A percentile compares a stretch with the other conserved stretches of the same genome.
phyloP scores from a whole-genome alignment of 306 rosid species.

The Elaeagnus macrophylla region DNA sequence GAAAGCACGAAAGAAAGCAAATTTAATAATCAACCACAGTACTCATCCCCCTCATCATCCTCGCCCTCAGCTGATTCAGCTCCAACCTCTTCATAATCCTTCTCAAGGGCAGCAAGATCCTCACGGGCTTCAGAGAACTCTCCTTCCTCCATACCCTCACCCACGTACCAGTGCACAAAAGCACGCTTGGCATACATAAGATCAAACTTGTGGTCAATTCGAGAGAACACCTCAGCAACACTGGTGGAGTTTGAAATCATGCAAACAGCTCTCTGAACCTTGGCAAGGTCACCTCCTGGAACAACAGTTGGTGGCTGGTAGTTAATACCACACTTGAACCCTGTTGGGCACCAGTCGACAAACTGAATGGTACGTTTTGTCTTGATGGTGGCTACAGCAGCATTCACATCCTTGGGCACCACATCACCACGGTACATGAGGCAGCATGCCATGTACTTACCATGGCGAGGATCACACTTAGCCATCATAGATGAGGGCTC shows the following conservation, averaged over 20 bases:
- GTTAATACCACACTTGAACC: slow-evolving; percentile 91
- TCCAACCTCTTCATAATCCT: slow-evolving; percentile 93
- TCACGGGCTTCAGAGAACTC: slow-evolving; percentile 95
- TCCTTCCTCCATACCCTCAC: slow-evolving; percentile 98
- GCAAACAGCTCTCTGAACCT: slow-evolving; percentile 89
- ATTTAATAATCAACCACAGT: slow-evolving; percentile 17
- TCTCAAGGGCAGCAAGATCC: slow-evolving; percentile 91
- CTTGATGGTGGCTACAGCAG: slow-evolving; percentile 81
- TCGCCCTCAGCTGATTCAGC: slow-evolving; percentile 75
- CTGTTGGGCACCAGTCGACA: slow-evolving; percentile 96
- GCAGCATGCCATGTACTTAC: slow-evolving; percentile 94
- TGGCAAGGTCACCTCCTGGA: slow-evolving; percentile 91
- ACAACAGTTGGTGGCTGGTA: slow-evolving; percentile 93
- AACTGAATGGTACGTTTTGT: slow-evolving; percentile 90
- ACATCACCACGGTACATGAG: slow-evolving; percentile 95
- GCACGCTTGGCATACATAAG: slow-evolving; percentile 92
- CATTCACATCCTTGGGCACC: slow-evolving; percentile 87
- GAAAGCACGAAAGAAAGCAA: not conserved
- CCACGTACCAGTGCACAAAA: slow-evolving; percentile 93
- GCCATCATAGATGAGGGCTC: slow-evolving; percentile 99
- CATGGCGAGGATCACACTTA: slow-evolving; percentile 91
- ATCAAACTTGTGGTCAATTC: slow-evolving; percentile 84
- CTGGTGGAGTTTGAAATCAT: slow-evolving; percentile 92
- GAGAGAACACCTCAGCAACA: slow-evolving; percentile 83
- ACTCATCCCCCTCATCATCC: slow-evolving; percentile 60